phyloP scores from a whole-genome alignment of 2,329 filamentous ascomycete genomes.

The Sclerotiophoma versabilis region DNA sequence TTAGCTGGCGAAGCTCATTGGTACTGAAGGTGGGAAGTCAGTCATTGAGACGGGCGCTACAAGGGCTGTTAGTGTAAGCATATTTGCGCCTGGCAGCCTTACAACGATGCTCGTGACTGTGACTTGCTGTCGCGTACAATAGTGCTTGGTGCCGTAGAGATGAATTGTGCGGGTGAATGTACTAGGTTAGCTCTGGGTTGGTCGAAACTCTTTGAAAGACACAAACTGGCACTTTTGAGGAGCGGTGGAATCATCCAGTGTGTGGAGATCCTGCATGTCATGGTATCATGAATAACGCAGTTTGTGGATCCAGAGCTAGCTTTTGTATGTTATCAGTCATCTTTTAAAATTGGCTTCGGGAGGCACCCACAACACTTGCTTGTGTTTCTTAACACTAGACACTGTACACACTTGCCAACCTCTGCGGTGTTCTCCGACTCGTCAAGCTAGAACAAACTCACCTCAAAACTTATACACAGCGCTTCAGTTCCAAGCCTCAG shows the following conservation, averaged over 20 bases:
- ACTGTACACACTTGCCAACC: no score
- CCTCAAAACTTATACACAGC: neutral
- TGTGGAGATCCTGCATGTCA: no score
- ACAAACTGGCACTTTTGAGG: neutral
- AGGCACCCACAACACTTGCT: no score
- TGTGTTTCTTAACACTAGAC: no score
- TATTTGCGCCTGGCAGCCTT: neutral
- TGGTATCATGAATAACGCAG: no score
- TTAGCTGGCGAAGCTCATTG: neutral
- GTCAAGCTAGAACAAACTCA: no score
- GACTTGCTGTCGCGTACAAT: neutral
- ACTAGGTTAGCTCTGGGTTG: neutral
- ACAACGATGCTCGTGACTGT: neutral
- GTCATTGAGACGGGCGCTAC: conserved; percentile 6
- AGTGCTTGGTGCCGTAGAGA: neutral
- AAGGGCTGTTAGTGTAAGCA: conserved; percentile 4
- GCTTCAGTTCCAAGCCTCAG: neutral
- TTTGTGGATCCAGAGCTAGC: no score
- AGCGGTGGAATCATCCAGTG: neutral
- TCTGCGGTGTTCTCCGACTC: no score
- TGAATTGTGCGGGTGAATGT: neutral
- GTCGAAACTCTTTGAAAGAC: neutral
- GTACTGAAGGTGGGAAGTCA: neutral
- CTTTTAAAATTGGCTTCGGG: no score
- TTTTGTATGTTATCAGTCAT: no score